Base-by-base conservation (phyloP, 805 yeast species). In the Isabelozyma rhagii region DNA sequence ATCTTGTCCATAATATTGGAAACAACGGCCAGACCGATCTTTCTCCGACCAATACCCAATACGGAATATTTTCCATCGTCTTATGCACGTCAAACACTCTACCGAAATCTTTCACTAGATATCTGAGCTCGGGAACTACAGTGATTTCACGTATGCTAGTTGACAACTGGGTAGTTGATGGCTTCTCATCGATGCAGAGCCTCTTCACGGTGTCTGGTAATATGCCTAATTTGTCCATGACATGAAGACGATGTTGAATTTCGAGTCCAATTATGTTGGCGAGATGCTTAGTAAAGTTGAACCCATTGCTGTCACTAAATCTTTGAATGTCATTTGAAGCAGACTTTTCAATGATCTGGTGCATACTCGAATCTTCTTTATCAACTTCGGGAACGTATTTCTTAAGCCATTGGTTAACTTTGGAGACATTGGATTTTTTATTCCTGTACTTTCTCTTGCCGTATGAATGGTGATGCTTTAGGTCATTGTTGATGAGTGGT, bases 41-140 rank as follows among this genome's bases (percentile, higher is more conserved):
- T 65, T 93, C 97, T 5, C 99, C 99, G 31, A 92, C 89, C 47
- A 80, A 72, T 11, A 91, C 83, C 96, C 97, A 93, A 62, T 90
- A 89, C 5, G 90, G 87, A 18, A 91, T 85, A 63, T 89, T 91
- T 50, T 82, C 86, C 61, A 72, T 66, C 25, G 83, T 76, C 56
- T 85, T 78, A 58, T 85, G 85, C 3, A 88, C 85, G 61, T 90
- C 96, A 59, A 90, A 80, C 0, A 91, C 84, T 55, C 90, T 74
- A 42, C 90, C 85, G 52, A 89, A 80, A 56, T 87, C 91, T 39
- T 75, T 74, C 45, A 90, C 72, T 45, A 91, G 69, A 36, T 89
- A 83, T 48, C 86, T 76, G 45, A 91, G 71, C 60, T 86, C 93
- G 0, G 98, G 98, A 4, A 93, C 97, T 40, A 94, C 86, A 0